Percentiles rank a stretch among this genome's conserved stretches.
Conservation (phyloP, 345 rosid species). For the Turritis glabra region DNA sequence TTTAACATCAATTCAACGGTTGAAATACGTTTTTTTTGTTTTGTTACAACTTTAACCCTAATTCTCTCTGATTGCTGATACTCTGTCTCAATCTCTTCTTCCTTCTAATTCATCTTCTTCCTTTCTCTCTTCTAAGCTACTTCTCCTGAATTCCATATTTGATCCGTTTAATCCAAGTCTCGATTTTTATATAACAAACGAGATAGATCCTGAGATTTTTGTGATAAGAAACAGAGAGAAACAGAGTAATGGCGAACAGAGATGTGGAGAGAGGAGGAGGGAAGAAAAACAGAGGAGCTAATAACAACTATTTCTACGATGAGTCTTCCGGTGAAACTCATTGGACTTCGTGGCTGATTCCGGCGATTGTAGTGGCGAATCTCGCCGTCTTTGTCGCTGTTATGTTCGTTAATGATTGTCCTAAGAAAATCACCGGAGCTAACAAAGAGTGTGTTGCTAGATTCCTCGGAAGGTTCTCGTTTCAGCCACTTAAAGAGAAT, state of each 20-base stretch:
- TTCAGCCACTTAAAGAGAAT: constrained; percentile 83
- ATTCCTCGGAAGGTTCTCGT: constrained; percentile 78
- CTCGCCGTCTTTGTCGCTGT: constrained; percentile 61
- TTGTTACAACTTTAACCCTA: constrained; percentile 7
- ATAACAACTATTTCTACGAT: constrained; percentile 42
- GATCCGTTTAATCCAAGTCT: constrained; percentile 32
- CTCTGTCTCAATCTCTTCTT: constrained; percentile 31
- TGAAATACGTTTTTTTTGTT: not conserved
- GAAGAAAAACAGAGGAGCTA: constrained; percentile 27
- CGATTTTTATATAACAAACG: not conserved
- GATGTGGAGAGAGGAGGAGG: constrained; percentile 77
- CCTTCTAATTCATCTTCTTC: constrained; percentile 24
- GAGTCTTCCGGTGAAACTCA: constrained; percentile 45
- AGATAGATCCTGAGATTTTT: constrained; percentile 23
- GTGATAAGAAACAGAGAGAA: not conserved
- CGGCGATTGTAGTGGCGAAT: constrained; percentile 72
- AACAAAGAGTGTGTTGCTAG: constrained; percentile 64
- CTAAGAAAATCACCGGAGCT: constrained; percentile 46
- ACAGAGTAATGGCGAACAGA: constrained; percentile 50
- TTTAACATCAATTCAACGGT: constrained; percentile 18
- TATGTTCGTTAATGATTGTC: constrained; percentile 93
- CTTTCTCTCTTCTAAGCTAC: constrained; percentile 37
- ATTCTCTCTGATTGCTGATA: constrained; percentile 42
- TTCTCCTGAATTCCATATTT: constrained; percentile 28
- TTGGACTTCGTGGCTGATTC: constrained; percentile 96